Evolutionary conservation across 441 rosid species (phyloP).

Genomic region (Dalechampia spathulata): DNA sequence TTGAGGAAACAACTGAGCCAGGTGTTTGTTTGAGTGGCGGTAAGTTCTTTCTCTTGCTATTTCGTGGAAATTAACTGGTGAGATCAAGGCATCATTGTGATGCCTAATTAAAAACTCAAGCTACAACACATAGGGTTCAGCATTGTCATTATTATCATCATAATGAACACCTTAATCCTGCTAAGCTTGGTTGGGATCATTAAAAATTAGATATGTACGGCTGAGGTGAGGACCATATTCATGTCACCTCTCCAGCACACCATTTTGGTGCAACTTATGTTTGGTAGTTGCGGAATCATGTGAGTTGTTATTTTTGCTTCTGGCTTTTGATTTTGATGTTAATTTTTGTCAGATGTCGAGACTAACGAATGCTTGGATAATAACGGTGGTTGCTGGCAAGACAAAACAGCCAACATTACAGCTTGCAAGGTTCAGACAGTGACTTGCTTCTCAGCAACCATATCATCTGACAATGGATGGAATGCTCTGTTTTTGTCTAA

Average conservation of each 20-base stretch:
- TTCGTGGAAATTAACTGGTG: neutral
- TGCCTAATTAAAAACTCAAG: constrained; percentile 1
- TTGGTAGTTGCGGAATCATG: neutral
- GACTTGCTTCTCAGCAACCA: constrained; percentile 1
- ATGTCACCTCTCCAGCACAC: neutral
- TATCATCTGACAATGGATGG: neutral
- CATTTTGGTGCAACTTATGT: neutral
- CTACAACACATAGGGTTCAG: no score
- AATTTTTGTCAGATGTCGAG: constrained; percentile 66
- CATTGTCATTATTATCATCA: no score
- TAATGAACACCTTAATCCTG: no score
- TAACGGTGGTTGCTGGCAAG: constrained; percentile 97
- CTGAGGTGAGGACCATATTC: neutral
- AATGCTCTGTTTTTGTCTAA: constrained; percentile 5
- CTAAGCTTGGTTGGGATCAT: no score
- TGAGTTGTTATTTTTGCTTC: constrained; percentile 7
- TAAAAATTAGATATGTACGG: neutral
- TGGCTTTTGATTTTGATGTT: constrained; percentile 12
- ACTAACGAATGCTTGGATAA: constrained; percentile 95
- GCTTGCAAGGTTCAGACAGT: constrained; percentile 78
- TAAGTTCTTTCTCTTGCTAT: constrained; percentile 25
- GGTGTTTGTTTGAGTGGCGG: constrained; percentile 84
- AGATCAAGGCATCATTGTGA: neutral
- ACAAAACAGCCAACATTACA: constrained; percentile 67
- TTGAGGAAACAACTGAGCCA: constrained; percentile 97